Base-by-base conservation (phyloP, 345 rosid genomes). In the Pistacia vera region DNA sequence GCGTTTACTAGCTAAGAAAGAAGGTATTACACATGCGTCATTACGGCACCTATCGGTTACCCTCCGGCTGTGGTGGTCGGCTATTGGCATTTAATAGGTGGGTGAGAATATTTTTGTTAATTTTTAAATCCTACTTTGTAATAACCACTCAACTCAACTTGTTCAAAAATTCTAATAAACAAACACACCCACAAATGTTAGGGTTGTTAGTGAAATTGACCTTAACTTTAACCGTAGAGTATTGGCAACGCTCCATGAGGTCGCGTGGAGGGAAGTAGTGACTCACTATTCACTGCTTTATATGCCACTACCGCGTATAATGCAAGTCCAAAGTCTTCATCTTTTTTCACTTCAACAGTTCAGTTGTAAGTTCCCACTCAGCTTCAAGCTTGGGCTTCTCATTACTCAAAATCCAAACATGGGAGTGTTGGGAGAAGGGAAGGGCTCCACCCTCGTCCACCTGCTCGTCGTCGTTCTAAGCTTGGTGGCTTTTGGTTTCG, bases 401-500 rank as follows among this genome's bases (percentile, higher is more conserved):
- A 22, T 72, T 57, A 61, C 49, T 54, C 20, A 18, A 11, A 54
- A 56, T 3, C 49, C 2, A 8, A 38, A 57, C 13, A 48, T 71
- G 72, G 68, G 51, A 25, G 78, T 74, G 49, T 86, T 91, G 88
- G 90, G 88, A 61, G 93, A 91, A 77, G 88, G 86, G 33, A 89
- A 85, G 76, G 93, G 92, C 65, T 92, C 93, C 5, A 87, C 91
- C 58, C 78, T 96, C 7, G 97, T 96, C 17, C 89, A 92, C 81
- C 75, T 96, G 73, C 79, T 91, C 17, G 91, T 92, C 76, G 88
- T 93, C 63, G 82, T 89, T 35, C 92, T 93, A 22, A 78, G 97
- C 78, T 86, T 96, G 76, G 90, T 93, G 22, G 98, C 99, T 30
- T 96, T 96, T 70, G 98, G 97, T 55, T 95, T 93, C 80, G 84